Conservation (phyloP, 2,329 filamentous ascomycete genomes). For the Ophiostoma ips region DNA sequence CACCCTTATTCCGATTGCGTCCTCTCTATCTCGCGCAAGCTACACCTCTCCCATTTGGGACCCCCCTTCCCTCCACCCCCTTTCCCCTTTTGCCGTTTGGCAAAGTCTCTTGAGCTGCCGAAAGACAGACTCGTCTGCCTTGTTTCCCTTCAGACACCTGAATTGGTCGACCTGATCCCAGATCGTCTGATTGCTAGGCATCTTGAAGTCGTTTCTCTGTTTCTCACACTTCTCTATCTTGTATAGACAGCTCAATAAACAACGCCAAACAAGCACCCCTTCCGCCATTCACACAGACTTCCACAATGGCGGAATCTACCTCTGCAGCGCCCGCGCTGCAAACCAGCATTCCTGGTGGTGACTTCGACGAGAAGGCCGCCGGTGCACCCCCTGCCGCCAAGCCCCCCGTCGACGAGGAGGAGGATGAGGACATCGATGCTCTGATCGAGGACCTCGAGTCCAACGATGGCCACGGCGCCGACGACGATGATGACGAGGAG, state of each 20-base stretch:
- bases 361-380: slow-evolving; percentile 48
- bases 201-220: slow-evolving; percentile 5
- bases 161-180: neutral
- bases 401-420: slow-evolving; percentile 44
- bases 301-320: slow-evolving; percentile 41
- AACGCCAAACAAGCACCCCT: slow-evolving; percentile 14
- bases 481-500: slow-evolving; percentile 47
- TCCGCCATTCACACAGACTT: slow-evolving; percentile 2
- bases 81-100: slow-evolving; percentile 3
- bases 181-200: neutral
- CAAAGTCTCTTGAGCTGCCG: slow-evolving; percentile 10
- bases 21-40: slow-evolving; percentile 3
- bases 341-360: slow-evolving; percentile 50
- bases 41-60: slow-evolving; percentile 5
- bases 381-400: slow-evolving; percentile 13
- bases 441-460: slow-evolving; percentile 81
- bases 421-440: slow-evolving; percentile 73
- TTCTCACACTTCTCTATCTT: slow-evolving; percentile 9
- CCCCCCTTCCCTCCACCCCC: slow-evolving; percentile 2
- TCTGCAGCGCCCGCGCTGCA: slow-evolving; percentile 41
- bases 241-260: slow-evolving; percentile 10
- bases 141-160: neutral
- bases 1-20: slow-evolving; percentile 4
- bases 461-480: slow-evolving; percentile 53
- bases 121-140: slow-evolving; percentile 8